Evolutionary conservation across 73 alveolate genomes (phyloP).

Genomic region (Symbiodinium natans): DNA sequence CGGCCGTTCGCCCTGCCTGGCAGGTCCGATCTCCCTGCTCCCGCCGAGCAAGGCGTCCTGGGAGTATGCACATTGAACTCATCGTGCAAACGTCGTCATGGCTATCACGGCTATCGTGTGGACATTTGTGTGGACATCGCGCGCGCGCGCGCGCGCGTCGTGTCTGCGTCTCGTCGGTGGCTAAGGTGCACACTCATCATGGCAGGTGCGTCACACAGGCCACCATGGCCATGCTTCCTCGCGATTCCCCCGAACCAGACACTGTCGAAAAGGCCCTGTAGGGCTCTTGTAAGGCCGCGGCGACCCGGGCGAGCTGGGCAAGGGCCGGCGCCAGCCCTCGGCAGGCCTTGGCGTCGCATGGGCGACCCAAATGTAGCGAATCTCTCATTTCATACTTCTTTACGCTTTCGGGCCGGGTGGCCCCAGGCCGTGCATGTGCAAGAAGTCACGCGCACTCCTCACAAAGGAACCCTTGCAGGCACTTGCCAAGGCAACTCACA

Average conservation of each 20-base stretch:
- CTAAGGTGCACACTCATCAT: background rate
- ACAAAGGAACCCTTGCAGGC: background rate
- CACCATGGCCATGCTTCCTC: background rate
- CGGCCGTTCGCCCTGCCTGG: background rate
- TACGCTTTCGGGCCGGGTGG: background rate
- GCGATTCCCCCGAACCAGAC: background rate
- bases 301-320: background rate
- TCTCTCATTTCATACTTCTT: too few relatives aligned
- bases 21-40: conserved; percentile 9
- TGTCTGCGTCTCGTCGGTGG: background rate
- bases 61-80: background rate
- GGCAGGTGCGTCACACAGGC: background rate
- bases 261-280: too few relatives aligned
- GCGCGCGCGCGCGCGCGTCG: background rate
- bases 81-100: background rate
- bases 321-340: background rate
- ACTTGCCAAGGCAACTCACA: background rate
- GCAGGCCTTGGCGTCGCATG: too few relatives aligned
- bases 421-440: conserved; percentile 48
- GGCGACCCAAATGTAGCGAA: too few relatives aligned
- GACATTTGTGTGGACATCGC: background rate
- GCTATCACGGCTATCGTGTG: background rate
- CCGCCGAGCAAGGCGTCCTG: conserved; percentile 33
- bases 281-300: background rate
- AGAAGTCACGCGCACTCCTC: background rate